A percentile compares a stretch with the other conserved stretches of the same genome.
These are phyloP conservation scores for Nicotiana benthamiana DNA, from an alignment of 257 asterid species.

Conservation along the genomic window DNA sequence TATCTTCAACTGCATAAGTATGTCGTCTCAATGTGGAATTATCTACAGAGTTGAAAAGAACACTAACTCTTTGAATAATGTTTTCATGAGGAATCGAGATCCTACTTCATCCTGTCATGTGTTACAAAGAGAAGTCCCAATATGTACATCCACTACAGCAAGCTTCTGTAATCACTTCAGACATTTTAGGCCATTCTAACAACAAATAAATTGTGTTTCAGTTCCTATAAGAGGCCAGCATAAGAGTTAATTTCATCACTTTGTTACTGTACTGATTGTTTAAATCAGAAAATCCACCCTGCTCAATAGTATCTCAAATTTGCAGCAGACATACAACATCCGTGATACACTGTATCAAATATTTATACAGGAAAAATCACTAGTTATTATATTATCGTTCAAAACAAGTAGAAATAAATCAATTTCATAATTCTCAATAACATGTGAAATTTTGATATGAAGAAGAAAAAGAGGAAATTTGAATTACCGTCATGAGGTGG, in stretches of 20 bases:
- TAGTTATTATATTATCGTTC: not conserved
- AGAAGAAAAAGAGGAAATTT: not conserved
- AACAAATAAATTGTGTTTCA: not conserved
- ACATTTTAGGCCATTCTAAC: not conserved
- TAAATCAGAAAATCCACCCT: not conserved
- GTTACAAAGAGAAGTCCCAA: not conserved
- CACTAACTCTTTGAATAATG: not conserved
- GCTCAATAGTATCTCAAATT: not conserved
- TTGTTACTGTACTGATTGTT: not conserved
- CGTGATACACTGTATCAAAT: not conserved
- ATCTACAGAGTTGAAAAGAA: not conserved
- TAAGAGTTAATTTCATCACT: not conserved
- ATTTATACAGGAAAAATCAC: not conserved
- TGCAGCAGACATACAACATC: not conserved
- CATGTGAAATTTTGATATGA: not conserved
- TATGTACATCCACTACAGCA: not conserved
- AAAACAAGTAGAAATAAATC: not conserved
- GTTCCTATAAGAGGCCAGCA: not conserved
- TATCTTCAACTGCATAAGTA: conserved; percentile 3
- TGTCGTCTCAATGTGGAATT: conserved; percentile 15
- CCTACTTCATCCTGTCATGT: not conserved
- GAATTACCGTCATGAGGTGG: conserved; percentile 37
- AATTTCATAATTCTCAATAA: not conserved
- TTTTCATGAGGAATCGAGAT: not conserved
- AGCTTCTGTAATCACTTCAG: not conserved